A percentile compares a stretch with the other conserved stretches of the same genome.
These are phyloP conservation scores for Narthecium ossifragum DNA, from an alignment of 106 monocot species.

Conservation along the genomic window DNA sequence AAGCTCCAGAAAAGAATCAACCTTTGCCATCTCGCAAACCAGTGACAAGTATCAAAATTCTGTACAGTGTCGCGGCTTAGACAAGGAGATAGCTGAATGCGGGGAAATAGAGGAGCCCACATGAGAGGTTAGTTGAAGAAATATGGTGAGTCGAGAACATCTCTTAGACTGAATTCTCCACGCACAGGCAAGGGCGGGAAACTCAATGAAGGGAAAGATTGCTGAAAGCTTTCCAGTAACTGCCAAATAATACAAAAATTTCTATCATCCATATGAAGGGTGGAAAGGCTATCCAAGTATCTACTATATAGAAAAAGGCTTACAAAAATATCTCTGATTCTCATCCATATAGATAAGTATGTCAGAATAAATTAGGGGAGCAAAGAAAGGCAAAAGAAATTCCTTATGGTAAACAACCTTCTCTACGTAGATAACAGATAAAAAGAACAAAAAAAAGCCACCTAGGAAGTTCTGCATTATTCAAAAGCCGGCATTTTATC, in stretches of 20 bases:
- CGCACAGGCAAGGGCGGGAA: slow-evolving; percentile 81
- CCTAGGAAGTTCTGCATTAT: no score
- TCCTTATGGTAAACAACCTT: no score
- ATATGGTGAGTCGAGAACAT: slow-evolving; percentile 68
- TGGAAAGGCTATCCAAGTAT: no score
- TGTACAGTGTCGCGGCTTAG: neutral
- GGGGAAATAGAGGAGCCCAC: neutral
- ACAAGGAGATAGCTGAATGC: neutral
- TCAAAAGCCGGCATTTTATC: no score
- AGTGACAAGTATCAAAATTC: neutral
- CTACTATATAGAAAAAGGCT: no score
- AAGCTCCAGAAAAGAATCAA: slow-evolving; percentile 2
- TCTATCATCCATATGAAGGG: neutral
- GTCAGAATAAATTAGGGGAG: no score
- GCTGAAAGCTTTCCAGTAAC: slow-evolving; percentile 61
- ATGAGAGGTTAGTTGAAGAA: slow-evolving; percentile 69
- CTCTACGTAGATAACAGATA: no score
- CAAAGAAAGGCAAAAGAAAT: no score
- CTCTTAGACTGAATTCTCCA: slow-evolving; percentile 64
- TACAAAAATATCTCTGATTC: no score
- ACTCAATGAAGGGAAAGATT: slow-evolving; percentile 52
- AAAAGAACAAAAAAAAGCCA: no score
- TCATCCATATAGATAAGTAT: no score
- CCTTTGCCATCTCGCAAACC: neutral
- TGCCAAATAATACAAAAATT: slow-evolving; percentile 25